Evolutionary conservation across 768 basidiomycete genomes (phyloP).

Genomic region (Dendrothele bispora): DNA sequence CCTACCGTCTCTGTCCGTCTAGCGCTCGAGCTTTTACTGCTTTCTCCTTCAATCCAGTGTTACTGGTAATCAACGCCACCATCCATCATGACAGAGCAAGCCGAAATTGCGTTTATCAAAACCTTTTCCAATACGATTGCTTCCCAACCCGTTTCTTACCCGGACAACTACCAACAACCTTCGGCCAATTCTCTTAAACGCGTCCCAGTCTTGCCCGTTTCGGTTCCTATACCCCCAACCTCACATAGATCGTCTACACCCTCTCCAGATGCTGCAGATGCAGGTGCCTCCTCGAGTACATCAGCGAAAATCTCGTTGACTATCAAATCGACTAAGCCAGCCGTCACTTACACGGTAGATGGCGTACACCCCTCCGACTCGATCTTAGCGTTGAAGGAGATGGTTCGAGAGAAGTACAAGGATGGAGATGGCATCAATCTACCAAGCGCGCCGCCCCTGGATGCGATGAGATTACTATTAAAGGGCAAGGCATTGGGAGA

Average conservation of each 20-base stretch:
- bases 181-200: conserved; percentile 63
- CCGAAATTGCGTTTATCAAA: conserved; percentile 69
- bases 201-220: conserved; percentile 59
- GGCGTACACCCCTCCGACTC: conserved; percentile 76
- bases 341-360: conserved; percentile 69
- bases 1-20: no score
- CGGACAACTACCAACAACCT: conserved; percentile 77
- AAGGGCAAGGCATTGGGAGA: conserved; percentile 96
- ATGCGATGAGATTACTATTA: conserved; percentile 82
- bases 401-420: no score
- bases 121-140: conserved; percentile 64
- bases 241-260: conserved; percentile 25
- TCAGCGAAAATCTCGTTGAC: conserved; percentile 62
- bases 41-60: no score
- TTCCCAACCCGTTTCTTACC: conserved; percentile 65
- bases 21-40: no score
- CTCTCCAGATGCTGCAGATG: not conserved
- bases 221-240: conserved; percentile 60
- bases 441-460: conserved; percentile 70
- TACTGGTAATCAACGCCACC: no score
- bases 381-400: conserved; percentile 75
- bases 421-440: conserved; percentile 51
- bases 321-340: conserved; percentile 92
- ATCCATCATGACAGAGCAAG: conserved; percentile 45
- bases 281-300: not conserved